Evolutionary conservation across 176 grass and related monocot genomes (phyloP).

Genomic region (Rhynchospora tenuis): DNA sequence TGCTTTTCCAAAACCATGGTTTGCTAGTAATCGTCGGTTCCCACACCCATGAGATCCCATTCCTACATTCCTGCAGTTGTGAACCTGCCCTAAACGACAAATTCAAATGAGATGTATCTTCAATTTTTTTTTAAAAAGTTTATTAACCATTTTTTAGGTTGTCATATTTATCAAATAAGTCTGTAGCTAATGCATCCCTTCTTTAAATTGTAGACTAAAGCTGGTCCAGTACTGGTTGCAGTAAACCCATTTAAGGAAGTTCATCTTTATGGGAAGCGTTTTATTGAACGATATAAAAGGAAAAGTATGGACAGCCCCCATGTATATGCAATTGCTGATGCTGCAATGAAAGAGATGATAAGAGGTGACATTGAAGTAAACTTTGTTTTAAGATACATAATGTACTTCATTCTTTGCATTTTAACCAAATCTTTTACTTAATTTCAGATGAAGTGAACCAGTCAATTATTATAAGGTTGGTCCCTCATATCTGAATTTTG

Average conservation of each 20-base stretch:
- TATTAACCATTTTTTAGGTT: neutral
- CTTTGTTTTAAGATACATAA: neutral
- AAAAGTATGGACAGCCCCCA: constrained; percentile 85
- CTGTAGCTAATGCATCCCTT: neutral
- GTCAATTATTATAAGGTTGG: constrained; percentile 98
- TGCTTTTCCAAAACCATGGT: too few species aligned
- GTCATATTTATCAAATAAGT: neutral
- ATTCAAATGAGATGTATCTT: neutral
- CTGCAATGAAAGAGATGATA: constrained; percentile 84
- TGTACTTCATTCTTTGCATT: neutral
- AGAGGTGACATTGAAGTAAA: constrained; percentile 41
- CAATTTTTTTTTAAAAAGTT: constrained; percentile 14
- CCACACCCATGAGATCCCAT: too few species aligned
- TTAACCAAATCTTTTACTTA: constrained; percentile 5
- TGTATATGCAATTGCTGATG: constrained; percentile 97
- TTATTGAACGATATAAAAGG: constrained; percentile 66
- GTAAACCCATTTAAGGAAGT: constrained; percentile 98
- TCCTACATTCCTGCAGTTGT: too few species aligned
- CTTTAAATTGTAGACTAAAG: constrained; percentile 68
- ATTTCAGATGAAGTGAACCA: constrained; percentile 98
- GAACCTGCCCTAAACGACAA: neutral
- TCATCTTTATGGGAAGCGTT: constrained; percentile 73
- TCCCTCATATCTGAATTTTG: neutral
- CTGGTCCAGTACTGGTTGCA: constrained; percentile 92
- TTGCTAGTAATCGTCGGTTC: too few species aligned